Evolutionary conservation across 2,329 filamentous ascomycete genomes (phyloP).

Genomic region (Ophiostoma quercus): DNA sequence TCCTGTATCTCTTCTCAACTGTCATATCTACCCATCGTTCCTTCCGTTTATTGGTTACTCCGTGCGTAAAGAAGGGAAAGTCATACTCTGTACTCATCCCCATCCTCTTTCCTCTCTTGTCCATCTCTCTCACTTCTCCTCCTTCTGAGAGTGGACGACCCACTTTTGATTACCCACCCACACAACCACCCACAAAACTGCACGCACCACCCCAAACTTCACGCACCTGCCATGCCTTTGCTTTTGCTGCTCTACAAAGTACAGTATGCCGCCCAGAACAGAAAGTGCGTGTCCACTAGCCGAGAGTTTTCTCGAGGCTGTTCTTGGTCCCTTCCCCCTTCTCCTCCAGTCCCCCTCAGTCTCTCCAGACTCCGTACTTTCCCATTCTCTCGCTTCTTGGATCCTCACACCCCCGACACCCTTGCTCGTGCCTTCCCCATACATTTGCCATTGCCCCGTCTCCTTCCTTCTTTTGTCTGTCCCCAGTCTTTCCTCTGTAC

Average conservation of each 20-base stretch:
- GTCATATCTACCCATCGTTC: neutral
- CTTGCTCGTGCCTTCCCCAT: slow-evolving; percentile 14
- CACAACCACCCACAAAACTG: slow-evolving; percentile 5
- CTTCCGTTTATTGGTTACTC: neutral
- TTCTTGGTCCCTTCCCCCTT: neutral
- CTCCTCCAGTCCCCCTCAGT: neutral
- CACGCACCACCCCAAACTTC: slow-evolving; percentile 10
- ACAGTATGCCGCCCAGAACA: neutral
- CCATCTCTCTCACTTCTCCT: slow-evolving; percentile 13
- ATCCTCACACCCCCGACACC: neutral
- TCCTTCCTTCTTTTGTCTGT: neutral
- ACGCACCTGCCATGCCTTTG: neutral
- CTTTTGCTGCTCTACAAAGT: no score
- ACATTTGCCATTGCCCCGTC: slow-evolving; percentile 6
- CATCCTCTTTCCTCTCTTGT: neutral
- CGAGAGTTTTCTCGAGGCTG: neutral
- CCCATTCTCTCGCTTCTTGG: neutral
- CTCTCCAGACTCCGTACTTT: slow-evolving; percentile 4
- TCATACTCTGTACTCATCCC: neutral
- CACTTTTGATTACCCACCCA: slow-evolving; percentile 12
- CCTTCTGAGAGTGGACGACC: neutral
- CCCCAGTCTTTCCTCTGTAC: slow-evolving; percentile 6
- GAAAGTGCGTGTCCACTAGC: slow-evolving; percentile 8
- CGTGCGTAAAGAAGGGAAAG: neutral
- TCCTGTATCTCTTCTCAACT: neutral